These are phyloP conservation scores for Suillus placidus DNA, from an alignment of 768 basidiomycete species.

Conservation along the genomic window DNA sequence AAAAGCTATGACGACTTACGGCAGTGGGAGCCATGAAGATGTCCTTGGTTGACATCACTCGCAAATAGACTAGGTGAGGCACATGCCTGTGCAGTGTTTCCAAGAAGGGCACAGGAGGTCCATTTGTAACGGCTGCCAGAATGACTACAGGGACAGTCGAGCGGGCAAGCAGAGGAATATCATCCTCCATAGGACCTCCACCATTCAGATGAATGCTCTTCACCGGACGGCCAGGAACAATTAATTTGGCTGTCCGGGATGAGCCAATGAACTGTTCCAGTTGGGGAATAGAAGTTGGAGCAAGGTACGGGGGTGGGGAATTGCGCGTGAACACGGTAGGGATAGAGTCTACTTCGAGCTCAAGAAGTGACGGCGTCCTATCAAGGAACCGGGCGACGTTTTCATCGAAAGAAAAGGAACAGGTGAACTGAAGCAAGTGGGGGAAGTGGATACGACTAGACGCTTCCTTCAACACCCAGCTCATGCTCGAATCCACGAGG, in stretches of 20 bases:
- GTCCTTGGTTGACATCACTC: slow-evolving; percentile 59
- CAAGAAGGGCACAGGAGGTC: slow-evolving; percentile 60
- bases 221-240: slow-evolving; percentile 71
- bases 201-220: slow-evolving; percentile 62
- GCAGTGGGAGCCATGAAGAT: slow-evolving; percentile 52
- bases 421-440: slow-evolving; percentile 56
- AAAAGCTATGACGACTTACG: slow-evolving; percentile 40
- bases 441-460: slow-evolving; percentile 38
- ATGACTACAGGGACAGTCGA: slow-evolving; percentile 55
- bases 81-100: slow-evolving; percentile 57
- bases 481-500: slow-evolving; percentile 47
- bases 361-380: slow-evolving; percentile 53
- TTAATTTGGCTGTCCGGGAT: slow-evolving; percentile 50
- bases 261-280: slow-evolving; percentile 67
- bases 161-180: slow-evolving; percentile 52
- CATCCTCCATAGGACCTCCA: slow-evolving; percentile 60
- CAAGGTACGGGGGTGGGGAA: slow-evolving; percentile 27
- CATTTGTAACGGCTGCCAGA: slow-evolving; percentile 61
- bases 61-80: slow-evolving; percentile 64
- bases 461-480: slow-evolving; percentile 53
- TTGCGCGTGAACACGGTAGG: slow-evolving; percentile 31
- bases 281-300: slow-evolving; percentile 39
- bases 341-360: slow-evolving; percentile 55
- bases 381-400: slow-evolving; percentile 62
- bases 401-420: slow-evolving; percentile 61